A percentile compares a stretch with the other conserved stretches of the same genome.
phyloP scores from a whole-genome alignment of 176 grass and related monocot genomes.

The Tillandsia leiboldiana region DNA sequence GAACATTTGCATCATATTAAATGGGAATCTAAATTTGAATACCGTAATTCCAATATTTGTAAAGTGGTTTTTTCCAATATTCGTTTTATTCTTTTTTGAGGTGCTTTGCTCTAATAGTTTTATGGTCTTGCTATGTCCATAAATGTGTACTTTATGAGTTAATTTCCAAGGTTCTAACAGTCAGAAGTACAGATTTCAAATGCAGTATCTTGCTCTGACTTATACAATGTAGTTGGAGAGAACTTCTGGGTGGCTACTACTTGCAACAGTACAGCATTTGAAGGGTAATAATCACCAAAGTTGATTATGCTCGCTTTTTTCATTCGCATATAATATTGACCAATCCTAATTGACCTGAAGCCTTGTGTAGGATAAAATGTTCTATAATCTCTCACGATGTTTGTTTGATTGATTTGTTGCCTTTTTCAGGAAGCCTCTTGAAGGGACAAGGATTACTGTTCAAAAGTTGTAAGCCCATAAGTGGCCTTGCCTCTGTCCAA shows the following conservation, averaged over 20 bases:
- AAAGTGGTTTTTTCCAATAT: too few species aligned
- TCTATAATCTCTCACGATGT: neutral
- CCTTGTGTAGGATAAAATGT: neutral
- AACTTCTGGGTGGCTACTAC: slow-evolving; percentile 90
- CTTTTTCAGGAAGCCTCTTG: slow-evolving; percentile 85
- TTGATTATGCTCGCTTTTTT: slow-evolving; percentile 26
- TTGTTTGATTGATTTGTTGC: slow-evolving; percentile 13
- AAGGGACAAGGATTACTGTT: slow-evolving; percentile 97
- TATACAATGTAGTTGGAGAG: slow-evolving; percentile 76
- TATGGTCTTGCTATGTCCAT: neutral
- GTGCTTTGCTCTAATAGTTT: neutral
- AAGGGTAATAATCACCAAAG: slow-evolving; percentile 51
- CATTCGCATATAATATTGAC: slow-evolving; percentile 5
- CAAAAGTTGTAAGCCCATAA: slow-evolving; percentile 48
- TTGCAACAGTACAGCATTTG: slow-evolving; percentile 64
- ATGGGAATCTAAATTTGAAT: neutral
- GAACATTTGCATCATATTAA: neutral
- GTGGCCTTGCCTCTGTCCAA: slow-evolving; percentile 1
- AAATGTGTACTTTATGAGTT: neutral
- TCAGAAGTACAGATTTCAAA: slow-evolving; percentile 60
- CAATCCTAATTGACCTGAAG: too few species aligned
- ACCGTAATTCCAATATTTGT: too few species aligned
- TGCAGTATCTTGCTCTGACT: slow-evolving; percentile 73
- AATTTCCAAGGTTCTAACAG: neutral
- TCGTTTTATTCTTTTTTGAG: too few species aligned